phyloP scores from a whole-genome alignment of 352 stramenopile species.

The Pythium phragmiticola region DNA sequence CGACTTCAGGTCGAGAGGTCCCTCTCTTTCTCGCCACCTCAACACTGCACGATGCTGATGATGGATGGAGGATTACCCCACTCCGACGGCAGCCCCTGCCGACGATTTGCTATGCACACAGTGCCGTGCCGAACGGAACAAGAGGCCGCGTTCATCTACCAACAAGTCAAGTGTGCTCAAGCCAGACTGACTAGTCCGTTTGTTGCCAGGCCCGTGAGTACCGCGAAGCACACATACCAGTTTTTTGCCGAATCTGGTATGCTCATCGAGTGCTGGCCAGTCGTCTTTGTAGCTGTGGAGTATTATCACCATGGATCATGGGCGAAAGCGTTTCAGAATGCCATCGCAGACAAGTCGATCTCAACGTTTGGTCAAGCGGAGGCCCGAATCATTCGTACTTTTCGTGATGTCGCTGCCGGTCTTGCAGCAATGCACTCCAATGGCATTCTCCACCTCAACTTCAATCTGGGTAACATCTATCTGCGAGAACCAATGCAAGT shows the following conservation, averaged over 20 bases:
- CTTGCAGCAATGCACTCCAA: constrained; percentile 56
- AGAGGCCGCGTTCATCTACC: constrained; percentile 37
- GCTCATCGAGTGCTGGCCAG: constrained; percentile 57
- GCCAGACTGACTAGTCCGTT: constrained; percentile 43
- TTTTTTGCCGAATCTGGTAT: constrained; percentile 60
- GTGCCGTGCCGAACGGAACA: constrained; percentile 43
- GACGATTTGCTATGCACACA: constrained; percentile 39
- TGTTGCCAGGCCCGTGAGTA: constrained; percentile 29
- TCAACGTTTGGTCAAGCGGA: constrained; percentile 24
- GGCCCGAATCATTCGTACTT: constrained; percentile 24
- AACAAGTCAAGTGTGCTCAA: constrained; percentile 37
- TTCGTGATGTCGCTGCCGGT: constrained; percentile 51
- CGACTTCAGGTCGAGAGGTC: constrained; percentile 51
- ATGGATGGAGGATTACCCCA: constrained; percentile 17
- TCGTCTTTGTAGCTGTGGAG: constrained; percentile 52
- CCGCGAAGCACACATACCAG: constrained; percentile 58
- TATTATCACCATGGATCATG: constrained; percentile 43
- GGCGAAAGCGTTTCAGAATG: constrained; percentile 30
- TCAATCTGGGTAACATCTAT: constrained; percentile 55
- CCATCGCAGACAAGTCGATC: constrained; percentile 13
- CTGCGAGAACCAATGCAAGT: constrained; percentile 15
- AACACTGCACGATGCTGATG: constrained; percentile 43
- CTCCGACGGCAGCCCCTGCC: not conserved
- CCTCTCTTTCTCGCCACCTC: constrained; percentile 35
- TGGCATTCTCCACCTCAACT: constrained; percentile 51